Evolutionary conservation across 2,329 filamentous ascomycete genomes (phyloP).

Genomic region (Curvularia hawaiiensis): DNA sequence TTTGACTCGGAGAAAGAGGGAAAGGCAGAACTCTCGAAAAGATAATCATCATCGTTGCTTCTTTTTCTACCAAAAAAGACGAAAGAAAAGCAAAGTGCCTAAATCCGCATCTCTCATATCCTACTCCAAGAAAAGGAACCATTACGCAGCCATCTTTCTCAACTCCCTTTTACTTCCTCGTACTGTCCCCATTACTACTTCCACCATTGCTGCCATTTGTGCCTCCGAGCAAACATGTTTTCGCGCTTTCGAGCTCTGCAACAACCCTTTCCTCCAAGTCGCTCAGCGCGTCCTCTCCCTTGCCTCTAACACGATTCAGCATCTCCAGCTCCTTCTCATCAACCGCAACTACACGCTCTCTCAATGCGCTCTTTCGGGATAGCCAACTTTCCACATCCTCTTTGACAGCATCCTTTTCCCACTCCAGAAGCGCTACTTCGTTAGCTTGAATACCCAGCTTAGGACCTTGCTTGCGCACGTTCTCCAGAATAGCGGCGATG

Average conservation of each 20-base stretch:
- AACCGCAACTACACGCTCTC: conserved; percentile 74
- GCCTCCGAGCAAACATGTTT: conserved; percentile 45
- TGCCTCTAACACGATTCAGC: conserved; percentile 46
- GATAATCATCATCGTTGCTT: background rate
- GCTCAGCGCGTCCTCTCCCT: conserved; percentile 49
- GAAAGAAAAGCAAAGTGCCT: background rate
- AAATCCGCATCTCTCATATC: background rate
- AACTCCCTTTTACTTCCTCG: conserved; percentile 5
- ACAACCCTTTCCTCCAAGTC: conserved; percentile 78
- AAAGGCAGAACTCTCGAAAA: background rate
- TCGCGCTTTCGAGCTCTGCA: conserved; percentile 41
- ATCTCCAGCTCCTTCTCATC: conserved; percentile 74
- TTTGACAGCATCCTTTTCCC: conserved; percentile 73
- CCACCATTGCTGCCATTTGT: conserved; percentile 14
- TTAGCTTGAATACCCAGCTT: conserved; percentile 56
- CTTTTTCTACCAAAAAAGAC: background rate
- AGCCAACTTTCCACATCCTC: conserved; percentile 88
- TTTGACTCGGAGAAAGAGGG: background rate
- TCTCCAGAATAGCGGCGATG: conserved; percentile 72
- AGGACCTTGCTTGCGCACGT: conserved; percentile 59
- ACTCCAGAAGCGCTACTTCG: conserved; percentile 74
- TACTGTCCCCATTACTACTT: conserved; percentile 11
- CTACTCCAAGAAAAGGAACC: background rate
- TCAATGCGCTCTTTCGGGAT: conserved; percentile 68
- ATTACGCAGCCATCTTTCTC: background rate